phyloP scores from a whole-genome alignment of 345 rosid species.

The Citrus hindsii region DNA sequence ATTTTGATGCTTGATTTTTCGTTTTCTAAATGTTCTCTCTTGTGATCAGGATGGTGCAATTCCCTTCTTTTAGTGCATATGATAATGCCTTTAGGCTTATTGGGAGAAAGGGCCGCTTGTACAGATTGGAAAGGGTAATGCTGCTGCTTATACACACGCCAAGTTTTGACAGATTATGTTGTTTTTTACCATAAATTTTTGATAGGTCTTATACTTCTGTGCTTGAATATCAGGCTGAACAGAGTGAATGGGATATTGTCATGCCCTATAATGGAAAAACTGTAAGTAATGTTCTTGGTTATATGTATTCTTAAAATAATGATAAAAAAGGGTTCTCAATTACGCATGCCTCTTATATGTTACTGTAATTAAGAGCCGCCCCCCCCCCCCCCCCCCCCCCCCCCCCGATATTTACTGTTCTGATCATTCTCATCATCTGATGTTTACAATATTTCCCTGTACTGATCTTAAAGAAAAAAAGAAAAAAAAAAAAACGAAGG shows the following conservation, averaged over 20 bases:
- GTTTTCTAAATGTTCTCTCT: slow-evolving; percentile 1
- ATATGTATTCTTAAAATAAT: neutral
- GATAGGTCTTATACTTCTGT: neutral
- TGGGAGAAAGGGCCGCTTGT: slow-evolving; percentile 43
- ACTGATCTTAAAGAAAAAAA: neutral
- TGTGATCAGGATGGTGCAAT: slow-evolving; percentile 53
- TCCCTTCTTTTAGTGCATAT: slow-evolving; percentile 39
- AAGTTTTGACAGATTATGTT: neutral
- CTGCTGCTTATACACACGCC: neutral
- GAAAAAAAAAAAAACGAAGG: too few species aligned
- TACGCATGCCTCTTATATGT: neutral
- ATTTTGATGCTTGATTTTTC: neutral
- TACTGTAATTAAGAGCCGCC: too few species aligned
- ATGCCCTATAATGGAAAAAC: slow-evolving; percentile 61
- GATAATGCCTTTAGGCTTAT: slow-evolving; percentile 39
- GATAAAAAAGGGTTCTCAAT: neutral
- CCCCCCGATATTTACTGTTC: neutral
- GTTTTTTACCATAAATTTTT: neutral
- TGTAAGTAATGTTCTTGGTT: slow-evolving; percentile 33
- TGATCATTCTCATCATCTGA: neutral
- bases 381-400: too few species aligned
- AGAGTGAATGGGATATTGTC: slow-evolving; percentile 45
- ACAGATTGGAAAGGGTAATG: slow-evolving; percentile 61
- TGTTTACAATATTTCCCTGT: neutral
- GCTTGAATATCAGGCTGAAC: slow-evolving; percentile 39